Evolutionary conservation across 1,139 yeast genomes (phyloP).

Genomic region (Scheffersomyces cryptocercus): DNA sequence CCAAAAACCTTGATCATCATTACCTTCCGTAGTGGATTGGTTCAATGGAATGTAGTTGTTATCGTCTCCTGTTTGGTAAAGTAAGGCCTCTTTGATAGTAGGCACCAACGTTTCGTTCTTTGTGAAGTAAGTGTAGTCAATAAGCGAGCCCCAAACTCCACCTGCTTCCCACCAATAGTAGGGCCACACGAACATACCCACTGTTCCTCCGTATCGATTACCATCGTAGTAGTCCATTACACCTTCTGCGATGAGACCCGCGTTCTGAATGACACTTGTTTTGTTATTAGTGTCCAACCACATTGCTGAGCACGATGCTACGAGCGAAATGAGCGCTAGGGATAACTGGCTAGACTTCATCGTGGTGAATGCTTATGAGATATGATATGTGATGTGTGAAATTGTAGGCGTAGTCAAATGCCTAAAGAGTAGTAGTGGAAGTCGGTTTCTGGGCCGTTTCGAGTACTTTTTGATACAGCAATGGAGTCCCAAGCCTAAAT

Average conservation of each 20-base stretch:
- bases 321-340: slow-evolving; percentile 3
- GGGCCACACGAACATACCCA: slow-evolving; percentile 75
- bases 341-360: slow-evolving; percentile 3
- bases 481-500: neutral
- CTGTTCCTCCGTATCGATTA: slow-evolving; percentile 61
- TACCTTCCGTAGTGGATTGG: slow-evolving; percentile 79
- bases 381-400: neutral
- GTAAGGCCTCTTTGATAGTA: slow-evolving; percentile 56
- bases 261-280: slow-evolving; percentile 46
- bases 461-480: neutral
- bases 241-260: slow-evolving; percentile 60
- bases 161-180: slow-evolving; percentile 97
- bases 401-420: neutral
- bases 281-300: slow-evolving; percentile 40
- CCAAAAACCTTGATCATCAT: slow-evolving; percentile 94
- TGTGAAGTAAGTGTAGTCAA: slow-evolving; percentile 67
- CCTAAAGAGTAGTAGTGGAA: no score
- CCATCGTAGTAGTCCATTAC: slow-evolving; percentile 75
- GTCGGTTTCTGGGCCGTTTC: no score
- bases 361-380: slow-evolving; percentile 2
- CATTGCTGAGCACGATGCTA: slow-evolving; percentile 17
- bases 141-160: slow-evolving; percentile 77
- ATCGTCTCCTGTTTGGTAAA: slow-evolving; percentile 66
- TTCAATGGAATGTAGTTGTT: slow-evolving; percentile 73
- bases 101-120: slow-evolving; percentile 60